Evolutionary conservation across 345 rosid species (phyloP), one percentile per base, ranked within the genome.

Genomic region (Arabis alpina): DNA sequence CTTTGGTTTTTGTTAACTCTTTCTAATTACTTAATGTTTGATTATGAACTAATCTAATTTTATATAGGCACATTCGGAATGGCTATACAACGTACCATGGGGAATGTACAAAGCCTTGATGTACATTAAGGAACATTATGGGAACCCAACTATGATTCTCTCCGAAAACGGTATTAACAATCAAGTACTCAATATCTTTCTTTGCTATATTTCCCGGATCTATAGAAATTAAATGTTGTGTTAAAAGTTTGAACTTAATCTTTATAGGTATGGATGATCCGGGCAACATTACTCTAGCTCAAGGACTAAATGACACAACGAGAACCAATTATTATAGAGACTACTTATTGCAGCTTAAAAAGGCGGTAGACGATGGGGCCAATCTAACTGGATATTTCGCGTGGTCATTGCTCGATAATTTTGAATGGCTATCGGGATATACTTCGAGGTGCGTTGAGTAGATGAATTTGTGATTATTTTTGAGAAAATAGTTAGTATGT

Each of bases 31-130:
- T 37, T 37, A 37, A 10, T 57, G 47, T 40, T 6, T 40, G 45
- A 52, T 8, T 11, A 49, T 40, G 25, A 61, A 12, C 2, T 4
- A 65, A 41, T 14, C 13, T 5, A 61, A 34, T 1, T 54, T 25
- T 25, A 85, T 16, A 11, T 85, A 94, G 96, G 99, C 87, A 19
- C 15, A 94, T 62, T 94, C 98, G 9, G 52, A 77, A 41, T 94
- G 98, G 98, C 85, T 94, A 47, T 94, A 94, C 73, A 80, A 87
- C 64, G 99, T 94, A 32, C 99, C 99, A 40, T 91, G 99, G 96
- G 98, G 99, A 2, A 66, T 94, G 85, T 91, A 89, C 84, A 94
- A 89, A 82, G 79, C 93, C 37, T 56, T 91, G 70, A 91, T 83
- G 81, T 91, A 94, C 73, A 81, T 94, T 24, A 94, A 94, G 74